Evolutionary conservation across 148 eudicot genomes (phyloP).

Genomic region (Nepenthes mirabilis): DNA sequence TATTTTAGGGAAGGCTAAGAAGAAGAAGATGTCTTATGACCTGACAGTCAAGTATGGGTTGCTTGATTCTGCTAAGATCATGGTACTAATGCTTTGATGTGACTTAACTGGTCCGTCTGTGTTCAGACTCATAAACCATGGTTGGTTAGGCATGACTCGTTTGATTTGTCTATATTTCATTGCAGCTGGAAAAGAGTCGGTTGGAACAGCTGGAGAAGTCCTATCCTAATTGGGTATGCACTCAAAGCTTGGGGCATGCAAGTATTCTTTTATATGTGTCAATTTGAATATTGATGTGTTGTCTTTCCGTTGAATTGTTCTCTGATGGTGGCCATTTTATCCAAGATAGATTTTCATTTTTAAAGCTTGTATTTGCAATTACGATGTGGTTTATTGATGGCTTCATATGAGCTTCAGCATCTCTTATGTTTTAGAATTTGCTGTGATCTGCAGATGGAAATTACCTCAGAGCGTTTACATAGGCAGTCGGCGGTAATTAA

Average conservation of each 20-base stretch:
- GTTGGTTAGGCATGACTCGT: background rate
- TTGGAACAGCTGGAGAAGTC: constrained; percentile 81
- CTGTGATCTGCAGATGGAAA: constrained; percentile 64
- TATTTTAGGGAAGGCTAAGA: constrained; percentile 57
- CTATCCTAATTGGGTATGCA: constrained; percentile 80
- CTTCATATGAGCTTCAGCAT: background rate
- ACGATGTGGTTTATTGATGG: no score
- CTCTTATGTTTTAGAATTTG: constrained; percentile 10
- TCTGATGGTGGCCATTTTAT: no score
- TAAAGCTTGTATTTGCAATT: no score
- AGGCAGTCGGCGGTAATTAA: constrained; percentile 76
- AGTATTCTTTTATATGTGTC: constrained; percentile 10
- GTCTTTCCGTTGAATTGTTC: no score
- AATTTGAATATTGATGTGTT: background rate
- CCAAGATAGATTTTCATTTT: no score
- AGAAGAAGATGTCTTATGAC: constrained; percentile 59
- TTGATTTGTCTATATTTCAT: constrained; percentile 7
- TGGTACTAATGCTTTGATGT: constrained; percentile 22
- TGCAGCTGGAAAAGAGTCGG: constrained; percentile 70
- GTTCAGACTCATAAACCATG: constrained; percentile 1
- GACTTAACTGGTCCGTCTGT: background rate
- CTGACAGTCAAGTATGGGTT: constrained; percentile 46
- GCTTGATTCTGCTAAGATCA: constrained; percentile 60
- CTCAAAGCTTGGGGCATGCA: constrained; percentile 83
- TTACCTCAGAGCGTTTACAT: constrained; percentile 89